Evolutionary conservation across 495 filamentous ascomycete species (phyloP).

Genomic region (Chaetomium fimeti): DNA sequence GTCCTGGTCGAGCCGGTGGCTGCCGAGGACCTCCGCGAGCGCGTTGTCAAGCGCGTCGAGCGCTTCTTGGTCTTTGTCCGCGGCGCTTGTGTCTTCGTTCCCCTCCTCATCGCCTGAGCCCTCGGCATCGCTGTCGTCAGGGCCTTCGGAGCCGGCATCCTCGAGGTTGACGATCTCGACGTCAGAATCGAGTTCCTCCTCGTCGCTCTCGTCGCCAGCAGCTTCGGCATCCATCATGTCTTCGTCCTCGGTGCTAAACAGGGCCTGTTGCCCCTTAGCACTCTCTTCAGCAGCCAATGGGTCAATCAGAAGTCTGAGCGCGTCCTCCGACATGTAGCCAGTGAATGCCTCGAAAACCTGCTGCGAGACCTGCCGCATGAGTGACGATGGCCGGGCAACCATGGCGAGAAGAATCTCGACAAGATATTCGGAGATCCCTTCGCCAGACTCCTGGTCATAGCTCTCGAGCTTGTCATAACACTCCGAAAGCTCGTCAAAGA

Average conservation of each 20-base stretch:
- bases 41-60: conserved; percentile 71
- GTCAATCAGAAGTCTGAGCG: conserved; percentile 70
- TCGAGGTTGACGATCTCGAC: conserved; percentile 47
- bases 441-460: conserved; percentile 35
- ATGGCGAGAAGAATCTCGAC: conserved; percentile 87
- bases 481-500: conserved; percentile 39
- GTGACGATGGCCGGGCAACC: conserved; percentile 76
- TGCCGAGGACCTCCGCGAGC: conserved; percentile 69
- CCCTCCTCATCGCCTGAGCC: conserved; percentile 35
- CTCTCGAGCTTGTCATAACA: conserved; percentile 58
- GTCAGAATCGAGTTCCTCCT: conserved; percentile 46
- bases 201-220: conserved; percentile 33
- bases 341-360: conserved; percentile 84
- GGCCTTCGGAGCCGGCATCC: conserved; percentile 41
- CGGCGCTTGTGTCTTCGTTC: conserved; percentile 33
- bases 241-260: conserved; percentile 75
- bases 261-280: conserved; percentile 73
- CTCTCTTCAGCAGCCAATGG: conserved; percentile 77
- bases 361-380: conserved; percentile 82
- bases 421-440: conserved; percentile 67
- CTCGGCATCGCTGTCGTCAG: conserved; percentile 47
- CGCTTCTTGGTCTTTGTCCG: conserved; percentile 49
- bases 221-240: conserved; percentile 48
- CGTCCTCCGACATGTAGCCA: conserved; percentile 63
- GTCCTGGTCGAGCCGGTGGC: conserved; percentile 56